Conservation (phyloP, 177 flowering plant species). For the Telopea speciosissima region DNA sequence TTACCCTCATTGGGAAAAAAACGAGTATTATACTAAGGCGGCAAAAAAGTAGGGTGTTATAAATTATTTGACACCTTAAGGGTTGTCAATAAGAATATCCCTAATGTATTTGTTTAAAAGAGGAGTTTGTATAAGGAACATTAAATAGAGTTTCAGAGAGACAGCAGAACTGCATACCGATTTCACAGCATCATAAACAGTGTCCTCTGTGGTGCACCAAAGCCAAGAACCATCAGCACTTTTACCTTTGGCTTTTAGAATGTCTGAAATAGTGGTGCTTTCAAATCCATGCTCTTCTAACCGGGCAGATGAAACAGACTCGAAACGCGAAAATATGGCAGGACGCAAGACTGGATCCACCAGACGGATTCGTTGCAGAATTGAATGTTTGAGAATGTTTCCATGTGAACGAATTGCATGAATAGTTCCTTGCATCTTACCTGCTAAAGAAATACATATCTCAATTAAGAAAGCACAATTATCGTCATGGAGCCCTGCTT, state of each 20-base stretch:
- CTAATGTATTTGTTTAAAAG: neutral
- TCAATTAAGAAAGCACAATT: neutral
- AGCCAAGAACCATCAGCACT: slow-evolving; percentile 99
- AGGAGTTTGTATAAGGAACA: neutral
- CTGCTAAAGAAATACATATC: neutral
- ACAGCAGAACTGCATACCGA: slow-evolving; percentile 48
- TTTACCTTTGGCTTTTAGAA: slow-evolving; percentile 80
- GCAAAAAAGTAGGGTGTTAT: too few relatives aligned
- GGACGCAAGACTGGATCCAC: slow-evolving; percentile 38
- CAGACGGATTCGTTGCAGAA: slow-evolving; percentile 54
- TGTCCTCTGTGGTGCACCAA: slow-evolving; percentile 93
- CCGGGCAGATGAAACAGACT: slow-evolving; percentile 45
- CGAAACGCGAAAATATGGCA: slow-evolving; percentile 30
- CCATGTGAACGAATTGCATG: slow-evolving; percentile 49
- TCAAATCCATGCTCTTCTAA: slow-evolving; percentile 96
- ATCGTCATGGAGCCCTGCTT: neutral
- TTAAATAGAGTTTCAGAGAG: neutral
- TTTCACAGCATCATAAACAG: slow-evolving; percentile 93
- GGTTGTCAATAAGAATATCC: too few relatives aligned
- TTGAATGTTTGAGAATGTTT: slow-evolving; percentile 38
- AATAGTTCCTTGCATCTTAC: slow-evolving; percentile 59
- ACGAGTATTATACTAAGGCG: too few relatives aligned
- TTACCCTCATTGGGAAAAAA: too few relatives aligned
- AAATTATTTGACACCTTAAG: too few relatives aligned
- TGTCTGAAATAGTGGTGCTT: slow-evolving; percentile 77